Base-by-base conservation (phyloP, 352 stramenopile species). In the Phytophthora idaei region DNA sequence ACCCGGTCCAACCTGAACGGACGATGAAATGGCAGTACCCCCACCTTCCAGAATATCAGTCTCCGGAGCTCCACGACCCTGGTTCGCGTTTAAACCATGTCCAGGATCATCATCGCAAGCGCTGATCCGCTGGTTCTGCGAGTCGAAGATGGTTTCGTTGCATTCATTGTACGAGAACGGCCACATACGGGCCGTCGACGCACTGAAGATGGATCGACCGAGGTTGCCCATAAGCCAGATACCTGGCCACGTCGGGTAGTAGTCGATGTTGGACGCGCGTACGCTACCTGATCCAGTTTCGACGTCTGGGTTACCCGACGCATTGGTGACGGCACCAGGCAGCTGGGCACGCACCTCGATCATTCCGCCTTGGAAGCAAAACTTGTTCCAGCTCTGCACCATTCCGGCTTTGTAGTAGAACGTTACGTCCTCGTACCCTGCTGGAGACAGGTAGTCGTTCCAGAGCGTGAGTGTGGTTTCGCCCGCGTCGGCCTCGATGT, bases 131-230 rank as follows among this genome's bases (percentile, higher is more conserved):
- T 94, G 86, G 61, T 90, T 90, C 45, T 66, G 67, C n/a, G 76
- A 70, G n/a, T 76, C 77, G 57, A 92, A 92, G 11, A 83, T 68
- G 0, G 66, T 71, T 0, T 77, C 64, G 69, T 98, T 89, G 66
- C 97, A 99, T 46, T 83, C 80, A 64, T 98, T 81, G 71, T 98
- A 99, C 46, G 87, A 97, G 82, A 95, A 99, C 2, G 97, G 97
- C 97, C 97, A 99, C 66, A 99, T 94, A 57, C 95, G 91, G 50
- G 93, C 93, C 21, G 93, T 98, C 0, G 87, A 97, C 0, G 81
- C 88, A 56, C 93, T 95, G 73, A 98, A 99, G n/a, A 98, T 98
- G 9, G 95, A 93, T 39, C 97, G 21, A 21, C 21, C 21, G 21
- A 21, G 21, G 21, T 21, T 21, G 0, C 21, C 21, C 21, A 21